A percentile compares a stretch with the other conserved stretches of the same genome.
phyloP scores from a whole-genome alignment of 305 asterid species.

The Salvia sclarea region DNA sequence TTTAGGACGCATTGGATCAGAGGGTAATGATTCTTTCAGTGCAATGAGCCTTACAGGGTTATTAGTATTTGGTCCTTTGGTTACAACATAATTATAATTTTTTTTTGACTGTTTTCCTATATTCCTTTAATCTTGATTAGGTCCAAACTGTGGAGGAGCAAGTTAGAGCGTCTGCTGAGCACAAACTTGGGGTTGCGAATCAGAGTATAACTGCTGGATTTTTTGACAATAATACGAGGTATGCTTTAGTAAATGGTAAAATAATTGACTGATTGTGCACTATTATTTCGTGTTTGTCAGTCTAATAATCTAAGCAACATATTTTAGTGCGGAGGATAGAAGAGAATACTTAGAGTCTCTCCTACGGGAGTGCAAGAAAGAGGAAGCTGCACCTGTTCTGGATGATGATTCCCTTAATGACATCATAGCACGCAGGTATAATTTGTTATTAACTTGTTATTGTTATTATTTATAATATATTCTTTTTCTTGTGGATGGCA shows the following conservation, averaged over 20 bases:
- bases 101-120: slow-evolving; percentile 17
- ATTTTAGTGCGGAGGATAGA: slow-evolving; percentile 94
- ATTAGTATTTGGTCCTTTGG: slow-evolving; percentile 17
- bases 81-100: slow-evolving; percentile 7
- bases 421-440: slow-evolving; percentile 90
- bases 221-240: slow-evolving; percentile 98
- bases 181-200: slow-evolving; percentile 99
- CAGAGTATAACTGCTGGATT: slow-evolving; percentile 99
- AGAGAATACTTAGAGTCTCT: slow-evolving; percentile 99
- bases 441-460: slow-evolving; percentile 1
- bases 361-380: slow-evolving; percentile 95
- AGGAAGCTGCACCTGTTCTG: slow-evolving; percentile 92
- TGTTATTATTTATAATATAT: background rate
- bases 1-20: slow-evolving; percentile 7
- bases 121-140: slow-evolving; percentile 44
- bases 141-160: slow-evolving; percentile 99
- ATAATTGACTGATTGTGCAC: slow-evolving; percentile 14
- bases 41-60: slow-evolving; percentile 2
- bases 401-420: slow-evolving; percentile 97
- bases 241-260: slow-evolving; percentile 30
- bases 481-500: slow-evolving; percentile 12
- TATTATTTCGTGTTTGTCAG: slow-evolving; percentile 24
- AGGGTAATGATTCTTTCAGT: background rate
- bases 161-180: slow-evolving; percentile 99
- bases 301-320: slow-evolving; percentile 22